These are phyloP conservation scores for Hyphodiscus sp. DNA, from an alignment of 2,329 filamentous ascomycete species.

Conservation along the genomic window DNA sequence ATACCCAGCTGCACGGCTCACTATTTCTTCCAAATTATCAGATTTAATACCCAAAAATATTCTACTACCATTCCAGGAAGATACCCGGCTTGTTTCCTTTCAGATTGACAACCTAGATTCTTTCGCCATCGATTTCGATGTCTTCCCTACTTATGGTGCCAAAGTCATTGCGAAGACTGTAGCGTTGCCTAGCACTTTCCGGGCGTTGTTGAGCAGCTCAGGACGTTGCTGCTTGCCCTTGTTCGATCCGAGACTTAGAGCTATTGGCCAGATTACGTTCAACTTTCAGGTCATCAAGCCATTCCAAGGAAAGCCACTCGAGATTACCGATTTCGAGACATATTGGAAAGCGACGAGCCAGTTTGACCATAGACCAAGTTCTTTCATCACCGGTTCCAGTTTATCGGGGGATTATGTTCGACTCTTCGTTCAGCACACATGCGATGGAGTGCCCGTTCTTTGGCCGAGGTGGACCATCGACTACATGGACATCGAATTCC, in stretches of 20 bases:
- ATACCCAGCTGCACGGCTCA: constrained; percentile 89
- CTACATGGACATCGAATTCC: constrained; percentile 71
- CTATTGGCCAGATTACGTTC: constrained; percentile 91
- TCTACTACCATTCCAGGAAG: constrained; percentile 91
- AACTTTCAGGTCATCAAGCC: constrained; percentile 95
- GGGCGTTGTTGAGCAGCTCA: constrained; percentile 64
- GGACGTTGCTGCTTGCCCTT: constrained; percentile 80
- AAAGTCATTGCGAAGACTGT: constrained; percentile 97
- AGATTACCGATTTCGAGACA: constrained; percentile 96
- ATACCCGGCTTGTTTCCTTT: constrained; percentile 88
- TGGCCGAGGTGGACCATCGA: constrained; percentile 79
- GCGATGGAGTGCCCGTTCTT: constrained; percentile 78
- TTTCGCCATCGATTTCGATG: constrained; percentile 94
- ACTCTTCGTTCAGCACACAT: constrained; percentile 85
- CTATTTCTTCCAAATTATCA: constrained; percentile 92
- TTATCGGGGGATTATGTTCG: constrained; percentile 92
- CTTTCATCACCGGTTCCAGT: constrained; percentile 90
- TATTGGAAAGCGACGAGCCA: constrained; percentile 99
- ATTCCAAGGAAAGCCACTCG: constrained; percentile 83
- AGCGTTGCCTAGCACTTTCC: constrained; percentile 81
- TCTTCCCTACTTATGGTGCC: constrained; percentile 94
- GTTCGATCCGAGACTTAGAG: constrained; percentile 84
- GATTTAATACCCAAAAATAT: constrained; percentile 96
- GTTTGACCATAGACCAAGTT: constrained; percentile 75
- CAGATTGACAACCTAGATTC: constrained; percentile 90